Conservation (phyloP, 441 rosid species). For the Melastoma candidum region DNA sequence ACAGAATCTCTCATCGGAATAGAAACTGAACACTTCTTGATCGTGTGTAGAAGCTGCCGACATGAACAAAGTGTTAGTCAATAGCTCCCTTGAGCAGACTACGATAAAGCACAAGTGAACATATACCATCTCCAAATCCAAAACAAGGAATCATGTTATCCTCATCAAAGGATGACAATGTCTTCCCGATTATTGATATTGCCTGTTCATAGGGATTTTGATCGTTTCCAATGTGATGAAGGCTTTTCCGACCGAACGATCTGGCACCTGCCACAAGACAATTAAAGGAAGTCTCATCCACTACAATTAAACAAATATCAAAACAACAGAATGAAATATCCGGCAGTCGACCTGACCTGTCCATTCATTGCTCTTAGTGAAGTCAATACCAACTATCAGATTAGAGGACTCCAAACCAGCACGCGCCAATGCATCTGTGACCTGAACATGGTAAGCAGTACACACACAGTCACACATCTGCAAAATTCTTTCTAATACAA, state of each 20-base stretch:
- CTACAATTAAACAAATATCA: neutral
- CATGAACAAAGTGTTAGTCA: neutral
- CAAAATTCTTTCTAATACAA: no score
- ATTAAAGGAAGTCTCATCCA: neutral
- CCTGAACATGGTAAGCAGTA: constrained; percentile 4
- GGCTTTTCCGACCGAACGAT: constrained; percentile 17
- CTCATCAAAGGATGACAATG: constrained; percentile 19
- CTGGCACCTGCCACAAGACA: constrained; percentile 11
- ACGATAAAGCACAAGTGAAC: neutral
- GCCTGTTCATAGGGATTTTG: constrained; percentile 23
- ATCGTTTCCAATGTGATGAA: constrained; percentile 15
- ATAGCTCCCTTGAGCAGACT: neutral
- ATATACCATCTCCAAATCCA: constrained; percentile 19
- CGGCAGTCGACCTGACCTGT: constrained; percentile 12
- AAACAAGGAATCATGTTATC: constrained; percentile 20
- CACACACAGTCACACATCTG: neutral
- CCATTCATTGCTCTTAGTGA: constrained; percentile 21
- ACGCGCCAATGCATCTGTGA: constrained; percentile 14
- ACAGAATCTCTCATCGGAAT: constrained; percentile 17
- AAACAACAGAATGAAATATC: neutral
- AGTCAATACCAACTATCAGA: constrained; percentile 20
- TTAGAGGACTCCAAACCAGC: constrained; percentile 21
- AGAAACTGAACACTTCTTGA: constrained; percentile 20
- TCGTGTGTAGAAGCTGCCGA: constrained; percentile 21
- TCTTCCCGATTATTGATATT: constrained; percentile 18